These are phyloP conservation scores for Acrocalymma vagum DNA, from an alignment of 2,329 filamentous ascomycete genomes.

Conservation along the genomic window DNA sequence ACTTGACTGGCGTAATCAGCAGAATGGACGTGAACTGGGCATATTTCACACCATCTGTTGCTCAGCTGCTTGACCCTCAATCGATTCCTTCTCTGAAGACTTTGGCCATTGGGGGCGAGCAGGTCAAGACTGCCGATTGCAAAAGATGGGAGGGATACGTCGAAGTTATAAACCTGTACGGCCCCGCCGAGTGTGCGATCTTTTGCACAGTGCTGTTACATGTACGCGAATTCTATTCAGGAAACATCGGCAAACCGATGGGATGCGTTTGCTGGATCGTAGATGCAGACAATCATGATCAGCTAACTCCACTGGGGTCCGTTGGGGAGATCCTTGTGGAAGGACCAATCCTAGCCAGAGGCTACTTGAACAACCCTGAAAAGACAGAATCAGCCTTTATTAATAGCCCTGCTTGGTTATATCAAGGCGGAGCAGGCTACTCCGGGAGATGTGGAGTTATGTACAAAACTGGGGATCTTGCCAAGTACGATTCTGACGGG, in stretches of 20 bases:
- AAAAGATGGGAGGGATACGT: slow-evolving; percentile 1
- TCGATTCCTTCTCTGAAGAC: slow-evolving; percentile 8
- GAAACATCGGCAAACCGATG: slow-evolving; percentile 22
- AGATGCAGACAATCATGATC: slow-evolving; percentile 12
- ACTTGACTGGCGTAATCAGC: slow-evolving; percentile 60
- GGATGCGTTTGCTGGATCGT: slow-evolving; percentile 30
- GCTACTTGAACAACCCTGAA: slow-evolving; percentile 11
- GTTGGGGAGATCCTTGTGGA: slow-evolving; percentile 10
- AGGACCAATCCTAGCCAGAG: slow-evolving; percentile 5
- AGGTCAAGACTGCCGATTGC: slow-evolving; percentile 4
- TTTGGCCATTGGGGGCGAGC: slow-evolving; percentile 9
- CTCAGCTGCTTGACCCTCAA: slow-evolving; percentile 11
- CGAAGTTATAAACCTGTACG: slow-evolving; percentile 21
- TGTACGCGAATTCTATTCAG: slow-evolving; percentile 3
- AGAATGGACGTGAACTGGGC: slow-evolving; percentile 12
- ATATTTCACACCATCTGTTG: slow-evolving; percentile 20
- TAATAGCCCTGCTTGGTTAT: slow-evolving; percentile 7
- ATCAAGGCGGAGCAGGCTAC: too few species aligned
- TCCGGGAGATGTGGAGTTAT: too few species aligned
- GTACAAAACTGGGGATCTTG: slow-evolving; percentile 24
- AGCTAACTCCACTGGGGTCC: slow-evolving; percentile 5
- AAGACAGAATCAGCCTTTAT: slow-evolving; percentile 7
- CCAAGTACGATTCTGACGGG: slow-evolving; percentile 13
- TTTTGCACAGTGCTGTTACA: too few species aligned
- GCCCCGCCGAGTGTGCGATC: slow-evolving; percentile 15